Base-by-base conservation (phyloP, 176 grass and related monocot genomes). In the Zoysia pacifica region DNA sequence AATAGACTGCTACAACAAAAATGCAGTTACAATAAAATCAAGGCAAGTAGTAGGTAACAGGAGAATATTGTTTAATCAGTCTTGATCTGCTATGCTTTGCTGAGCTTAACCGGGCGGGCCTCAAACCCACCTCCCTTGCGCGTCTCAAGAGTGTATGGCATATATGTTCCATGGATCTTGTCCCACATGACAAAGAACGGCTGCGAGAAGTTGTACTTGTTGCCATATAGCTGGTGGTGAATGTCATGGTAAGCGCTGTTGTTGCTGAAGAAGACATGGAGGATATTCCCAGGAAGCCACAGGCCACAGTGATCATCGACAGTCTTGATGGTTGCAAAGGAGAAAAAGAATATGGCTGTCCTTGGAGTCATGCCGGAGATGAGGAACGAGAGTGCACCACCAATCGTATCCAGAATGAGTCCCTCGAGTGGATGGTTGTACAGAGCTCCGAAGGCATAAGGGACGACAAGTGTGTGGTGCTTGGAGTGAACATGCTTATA, bases 181-280 rank as follows among this genome's bases (percentile, higher is more conserved):
- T 92, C 90, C 90, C 90, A 92, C 56, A 81, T 83, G 67, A 92
- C 90, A 3, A 92, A 92, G 75, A 92, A 92, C 7, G 90, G 90
- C 60, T 92, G 90, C 0, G 90, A 92, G 80, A 92, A 92, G 66
- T 92, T 92, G 79, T 92, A 89, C 64, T 92, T 92, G 79, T 80
- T 92, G 9, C 90, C 90, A 7, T 92, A 92, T 45, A 89, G 90
- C 66, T 92, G 90, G 52, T 92, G 90, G 80, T 92, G 90, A 15
- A 92, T 89, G 83, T 92, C 90, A 69, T 92, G 90, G 83, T 92
- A 92, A 5, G 90, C 90, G 1, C 90, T 89, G 83, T 92, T 92
- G 71, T 92, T 92, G 65, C 80, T 85, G 79, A 91, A 91, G 39
- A 92, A 64, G 2, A 73, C 51, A 55, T 92, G 90, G 45, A 92